Percentiles rank a stretch among this genome's conserved stretches.
These are phyloP conservation scores for Rhodomyrtus tomentosa DNA, from an alignment of 345 rosid species.

Conservation along the genomic window DNA sequence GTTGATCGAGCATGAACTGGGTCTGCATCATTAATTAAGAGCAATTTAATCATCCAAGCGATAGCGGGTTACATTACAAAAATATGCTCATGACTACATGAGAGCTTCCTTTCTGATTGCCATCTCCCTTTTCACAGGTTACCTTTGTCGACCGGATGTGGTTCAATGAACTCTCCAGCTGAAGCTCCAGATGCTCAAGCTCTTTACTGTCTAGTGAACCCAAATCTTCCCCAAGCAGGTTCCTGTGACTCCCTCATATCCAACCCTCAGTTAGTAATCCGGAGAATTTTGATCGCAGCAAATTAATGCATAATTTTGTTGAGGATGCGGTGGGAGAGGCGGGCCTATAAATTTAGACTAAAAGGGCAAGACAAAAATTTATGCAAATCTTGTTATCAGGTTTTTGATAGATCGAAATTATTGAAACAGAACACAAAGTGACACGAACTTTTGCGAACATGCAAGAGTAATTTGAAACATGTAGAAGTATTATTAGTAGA, in stretches of 20 bases:
- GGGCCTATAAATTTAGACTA: neutral
- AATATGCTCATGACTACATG: neutral
- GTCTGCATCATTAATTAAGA: constrained; percentile 21
- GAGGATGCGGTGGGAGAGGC: neutral
- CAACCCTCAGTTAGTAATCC: neutral
- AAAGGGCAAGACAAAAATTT: neutral
- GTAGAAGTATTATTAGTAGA: neutral
- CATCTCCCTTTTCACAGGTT: neutral
- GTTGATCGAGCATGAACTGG: constrained; percentile 38
- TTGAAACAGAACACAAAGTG: neutral
- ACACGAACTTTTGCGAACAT: neutral
- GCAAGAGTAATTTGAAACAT: neutral
- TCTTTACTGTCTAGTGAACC: constrained; percentile 50
- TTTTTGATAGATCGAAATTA: neutral
- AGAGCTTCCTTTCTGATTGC: neutral
- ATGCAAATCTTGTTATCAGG: neutral
- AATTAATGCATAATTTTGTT: neutral
- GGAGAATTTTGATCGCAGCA: neutral
- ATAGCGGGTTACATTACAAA: neutral
- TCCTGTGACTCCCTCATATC: constrained; percentile 22
- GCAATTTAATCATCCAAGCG: neutral
- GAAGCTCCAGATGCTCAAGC: constrained; percentile 69
- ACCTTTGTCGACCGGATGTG: constrained; percentile 76
- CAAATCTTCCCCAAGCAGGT: constrained; percentile 81
- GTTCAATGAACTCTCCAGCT: constrained; percentile 61